A percentile compares a stretch with the other conserved stretches of the same genome.
These are phyloP conservation scores for Naganishia liquefaciens DNA, from an alignment of 1,284 basidiomycete genomes.

Conservation along the genomic window DNA sequence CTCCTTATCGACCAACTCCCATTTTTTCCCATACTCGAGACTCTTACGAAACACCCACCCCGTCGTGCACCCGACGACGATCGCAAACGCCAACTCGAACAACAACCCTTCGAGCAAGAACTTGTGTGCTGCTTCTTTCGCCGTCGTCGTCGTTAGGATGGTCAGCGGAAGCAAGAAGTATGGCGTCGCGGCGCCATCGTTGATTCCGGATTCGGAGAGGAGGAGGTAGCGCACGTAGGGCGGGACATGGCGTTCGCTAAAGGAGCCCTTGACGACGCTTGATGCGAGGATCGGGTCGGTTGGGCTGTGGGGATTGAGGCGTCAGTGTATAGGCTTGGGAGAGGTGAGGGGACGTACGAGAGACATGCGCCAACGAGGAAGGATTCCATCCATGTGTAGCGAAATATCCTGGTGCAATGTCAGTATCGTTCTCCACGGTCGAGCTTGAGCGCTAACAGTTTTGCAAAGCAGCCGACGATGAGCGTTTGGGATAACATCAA, in stretches of 20 bases:
- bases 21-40: constrained; percentile 32
- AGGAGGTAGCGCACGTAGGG: constrained; percentile 40
- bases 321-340: background rate
- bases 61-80: constrained; percentile 32
- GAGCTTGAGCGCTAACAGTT: constrained; percentile 31
- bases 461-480: constrained; percentile 33
- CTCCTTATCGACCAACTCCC: constrained; percentile 39
- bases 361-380: constrained; percentile 37
- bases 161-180: constrained; percentile 36
- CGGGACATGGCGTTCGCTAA: constrained; percentile 39
- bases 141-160: constrained; percentile 31
- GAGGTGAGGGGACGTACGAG: constrained; percentile 30
- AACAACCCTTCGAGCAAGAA: constrained; percentile 34
- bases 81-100: constrained; percentile 34
- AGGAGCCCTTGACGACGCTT: constrained; percentile 40
- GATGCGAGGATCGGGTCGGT: constrained; percentile 40
- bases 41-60: constrained; percentile 33
- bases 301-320: constrained; percentile 26
- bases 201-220: constrained; percentile 40
- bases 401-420: constrained; percentile 31
- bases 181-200: constrained; percentile 38
- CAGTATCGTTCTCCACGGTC: background rate
- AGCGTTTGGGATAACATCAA: constrained; percentile 35
- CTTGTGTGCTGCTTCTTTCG: constrained; percentile 23
- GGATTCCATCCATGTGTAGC: constrained; percentile 36